phyloP scores from a whole-genome alignment of 2,329 filamentous ascomycete species.

The Cladosporium halotolerans region DNA sequence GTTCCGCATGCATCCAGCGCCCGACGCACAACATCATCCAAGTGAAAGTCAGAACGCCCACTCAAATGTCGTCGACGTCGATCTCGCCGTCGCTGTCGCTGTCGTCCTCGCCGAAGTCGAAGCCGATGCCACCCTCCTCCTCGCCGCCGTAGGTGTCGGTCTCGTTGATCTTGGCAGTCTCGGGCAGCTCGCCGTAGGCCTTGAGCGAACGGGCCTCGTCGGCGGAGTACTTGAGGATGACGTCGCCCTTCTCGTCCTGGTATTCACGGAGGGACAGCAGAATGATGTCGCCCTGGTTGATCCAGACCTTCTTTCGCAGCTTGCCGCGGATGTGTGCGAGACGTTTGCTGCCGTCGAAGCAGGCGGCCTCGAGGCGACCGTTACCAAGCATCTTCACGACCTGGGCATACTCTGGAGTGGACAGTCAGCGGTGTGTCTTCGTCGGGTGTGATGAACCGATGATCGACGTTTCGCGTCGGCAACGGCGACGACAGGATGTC shows the following conservation, averaged over 20 bases:
- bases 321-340: conserved; percentile 87
- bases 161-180: conserved; percentile 99
- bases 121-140: conserved; percentile 91
- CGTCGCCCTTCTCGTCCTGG: conserved; percentile 88
- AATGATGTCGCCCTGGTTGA: conserved; percentile 96
- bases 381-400: conserved; percentile 95
- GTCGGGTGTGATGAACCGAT: background rate
- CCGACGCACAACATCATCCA: background rate
- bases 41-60: background rate
- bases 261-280: conserved; percentile 83
- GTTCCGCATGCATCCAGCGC: background rate
- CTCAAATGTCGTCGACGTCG: conserved; percentile 88
- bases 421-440: conserved; percentile 13
- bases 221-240: conserved; percentile 89
- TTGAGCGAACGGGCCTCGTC: conserved; percentile 94
- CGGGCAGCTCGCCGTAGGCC: conserved; percentile 93
- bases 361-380: conserved; percentile 85
- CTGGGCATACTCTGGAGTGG: conserved; percentile 63
- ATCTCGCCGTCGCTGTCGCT: conserved; percentile 66
- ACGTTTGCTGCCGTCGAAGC: conserved; percentile 89
- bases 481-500: background rate
- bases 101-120: conserved; percentile 95
- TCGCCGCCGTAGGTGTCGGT: conserved; percentile 89
- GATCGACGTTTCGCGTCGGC: background rate
- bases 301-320: conserved; percentile 99